phyloP scores from a whole-genome alignment of 192 early-diverging fungal genomes.

The Linnemannia elongata region DNA sequence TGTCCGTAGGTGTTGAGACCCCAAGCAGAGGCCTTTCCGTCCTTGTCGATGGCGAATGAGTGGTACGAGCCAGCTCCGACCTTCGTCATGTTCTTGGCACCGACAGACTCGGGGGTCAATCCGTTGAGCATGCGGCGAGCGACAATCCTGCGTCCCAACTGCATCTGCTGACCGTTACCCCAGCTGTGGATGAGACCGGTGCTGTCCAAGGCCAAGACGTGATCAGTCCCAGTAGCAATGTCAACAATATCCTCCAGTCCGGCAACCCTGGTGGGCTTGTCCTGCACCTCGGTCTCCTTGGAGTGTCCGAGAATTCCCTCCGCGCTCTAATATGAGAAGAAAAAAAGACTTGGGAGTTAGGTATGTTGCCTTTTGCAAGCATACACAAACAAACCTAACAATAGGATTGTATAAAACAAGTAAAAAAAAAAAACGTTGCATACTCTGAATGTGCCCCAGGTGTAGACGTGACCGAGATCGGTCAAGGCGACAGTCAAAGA shows the following conservation, averaged over 20 bases:
- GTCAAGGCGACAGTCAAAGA: constrained; percentile 86
- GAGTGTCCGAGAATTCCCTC: constrained; percentile 91
- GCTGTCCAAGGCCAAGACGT: constrained; percentile 80
- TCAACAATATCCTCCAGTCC: constrained; percentile 74
- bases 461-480: constrained; percentile 83
- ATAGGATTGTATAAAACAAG: background rate
- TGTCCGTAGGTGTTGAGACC: constrained; percentile 95
- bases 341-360: background rate
- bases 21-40: constrained; percentile 80
- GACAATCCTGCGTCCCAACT: constrained; percentile 87
- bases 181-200: constrained; percentile 88
- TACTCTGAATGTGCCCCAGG: constrained; percentile 88
- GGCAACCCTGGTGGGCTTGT: constrained; percentile 68
- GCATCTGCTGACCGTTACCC: constrained; percentile 92
- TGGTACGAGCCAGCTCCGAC: constrained; percentile 89
- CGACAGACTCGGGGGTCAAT: constrained; percentile 67
- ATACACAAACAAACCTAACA: background rate
- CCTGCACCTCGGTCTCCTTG: constrained; percentile 74
- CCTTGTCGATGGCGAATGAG: constrained; percentile 82
- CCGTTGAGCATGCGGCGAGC: constrained; percentile 78
- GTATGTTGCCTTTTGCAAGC: background rate
- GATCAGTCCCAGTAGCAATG: constrained; percentile 88
- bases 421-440: background rate
- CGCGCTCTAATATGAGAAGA: constrained; percentile 66
- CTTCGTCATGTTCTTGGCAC: constrained; percentile 67